Evolutionary conservation across 2,329 filamentous ascomycete species (phyloP).

Genomic region (Sclerotinia borealis): DNA sequence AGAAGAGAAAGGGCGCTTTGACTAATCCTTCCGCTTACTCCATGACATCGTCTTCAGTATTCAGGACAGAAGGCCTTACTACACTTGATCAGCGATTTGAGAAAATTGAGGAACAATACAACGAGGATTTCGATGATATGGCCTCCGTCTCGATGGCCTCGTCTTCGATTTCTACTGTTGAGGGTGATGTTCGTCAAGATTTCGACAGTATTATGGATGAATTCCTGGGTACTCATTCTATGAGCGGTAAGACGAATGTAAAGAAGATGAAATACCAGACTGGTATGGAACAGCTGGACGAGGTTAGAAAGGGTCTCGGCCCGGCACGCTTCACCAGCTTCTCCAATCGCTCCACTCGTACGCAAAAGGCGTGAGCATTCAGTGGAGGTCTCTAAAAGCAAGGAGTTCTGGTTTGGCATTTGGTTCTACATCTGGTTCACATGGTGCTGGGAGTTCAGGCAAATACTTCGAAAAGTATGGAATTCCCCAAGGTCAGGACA

Average conservation of each 20-base stretch:
- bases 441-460: slow-evolving; percentile 5
- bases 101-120: slow-evolving; percentile 76
- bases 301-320: slow-evolving; percentile 75
- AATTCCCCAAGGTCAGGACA: not conserved
- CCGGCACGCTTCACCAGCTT: slow-evolving; percentile 54
- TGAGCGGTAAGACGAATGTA: slow-evolving; percentile 64
- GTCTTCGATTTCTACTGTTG: slow-evolving; percentile 60
- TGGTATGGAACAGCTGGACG: slow-evolving; percentile 84
- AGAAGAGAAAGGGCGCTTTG: slow-evolving; percentile 92
- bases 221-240: slow-evolving; percentile 71
- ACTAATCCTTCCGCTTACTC: slow-evolving; percentile 84
- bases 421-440: not conserved
- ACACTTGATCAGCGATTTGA: slow-evolving; percentile 89
- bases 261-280: slow-evolving; percentile 77
- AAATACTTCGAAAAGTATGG: not conserved
- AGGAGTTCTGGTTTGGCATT: not conserved
- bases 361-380: slow-evolving; percentile 21
- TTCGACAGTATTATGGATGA: slow-evolving; percentile 92
- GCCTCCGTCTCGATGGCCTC: slow-evolving; percentile 59
- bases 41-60: slow-evolving; percentile 84
- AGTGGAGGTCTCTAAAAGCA: not conserved
- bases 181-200: slow-evolving; percentile 64
- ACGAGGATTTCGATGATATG: slow-evolving; percentile 55
- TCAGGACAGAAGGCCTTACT: slow-evolving; percentile 79
- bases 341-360: slow-evolving; percentile 12